Evolutionary conservation across 805 yeast genomes (phyloP).

Genomic region (Naumovozyma dairenensis): DNA sequence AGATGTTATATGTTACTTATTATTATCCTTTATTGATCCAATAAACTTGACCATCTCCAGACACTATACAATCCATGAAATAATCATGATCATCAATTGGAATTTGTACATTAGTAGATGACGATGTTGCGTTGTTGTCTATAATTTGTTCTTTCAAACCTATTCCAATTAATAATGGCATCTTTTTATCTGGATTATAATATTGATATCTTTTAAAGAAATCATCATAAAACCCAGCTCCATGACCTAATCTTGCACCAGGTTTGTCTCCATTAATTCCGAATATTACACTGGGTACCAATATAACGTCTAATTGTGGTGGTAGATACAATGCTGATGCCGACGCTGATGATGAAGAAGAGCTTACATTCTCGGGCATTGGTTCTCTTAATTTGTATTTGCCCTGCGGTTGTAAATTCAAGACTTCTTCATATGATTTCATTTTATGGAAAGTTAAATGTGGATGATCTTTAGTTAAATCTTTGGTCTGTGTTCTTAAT

Average conservation of each 20-base stretch:
- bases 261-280: slow-evolving; percentile 10
- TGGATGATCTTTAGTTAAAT: slow-evolving; percentile 23
- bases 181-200: slow-evolving; percentile 9
- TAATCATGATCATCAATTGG: slow-evolving; percentile 25
- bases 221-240: slow-evolving; percentile 88
- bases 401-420: slow-evolving; percentile 52
- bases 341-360: slow-evolving; percentile 1
- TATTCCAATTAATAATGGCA: slow-evolving; percentile 25
- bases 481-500: slow-evolving; percentile 7
- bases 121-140: too few species aligned
- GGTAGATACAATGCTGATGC: slow-evolving; percentile 22
- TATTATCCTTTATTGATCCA: slow-evolving; percentile 31
- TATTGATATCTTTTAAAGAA: slow-evolving; percentile 42
- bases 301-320: slow-evolving; percentile 49
- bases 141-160: slow-evolving; percentile 24
- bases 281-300: slow-evolving; percentile 85
- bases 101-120: too few species aligned
- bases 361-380: slow-evolving; percentile 14
- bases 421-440: slow-evolving; percentile 33
- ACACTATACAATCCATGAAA: slow-evolving; percentile 23
- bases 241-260: slow-evolving; percentile 71
- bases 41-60: slow-evolving; percentile 21
- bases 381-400: slow-evolving; percentile 66
- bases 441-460: slow-evolving; percentile 52
- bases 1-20: too few species aligned